Base-by-base conservation (phyloP, 1,139 yeast genomes). In the Meyerozyma guilliermondii region DNA sequence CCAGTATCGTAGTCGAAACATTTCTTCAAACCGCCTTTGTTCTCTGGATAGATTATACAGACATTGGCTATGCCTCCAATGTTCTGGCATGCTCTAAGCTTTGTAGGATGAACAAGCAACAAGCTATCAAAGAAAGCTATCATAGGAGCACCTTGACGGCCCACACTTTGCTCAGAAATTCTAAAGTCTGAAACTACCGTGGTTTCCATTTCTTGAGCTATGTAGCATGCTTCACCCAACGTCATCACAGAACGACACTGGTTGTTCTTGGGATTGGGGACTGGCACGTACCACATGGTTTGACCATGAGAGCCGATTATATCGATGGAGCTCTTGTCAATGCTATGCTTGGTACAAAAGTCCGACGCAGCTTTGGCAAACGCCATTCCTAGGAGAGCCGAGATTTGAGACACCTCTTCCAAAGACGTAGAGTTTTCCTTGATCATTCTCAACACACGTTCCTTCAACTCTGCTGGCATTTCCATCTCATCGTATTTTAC, bases 41-140 rank as follows among this genome's bases (percentile, higher is more conserved):
- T 31, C 18, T 48, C 49, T 16, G 51, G 51, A 35, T 18, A 40
- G 18, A 48, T 39, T 23, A 48, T 42, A 36, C 49, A 46, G 3
- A 47, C 51, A 39, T 48, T 48, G 16, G 48, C 48, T 10, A 48
- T 48, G 4, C 51, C 51, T 20, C 51, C 51, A 34, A 48, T 48
- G 36, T 48, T 48, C 35, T 47, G 50, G 38, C 50, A 44, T 7
- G 46, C 46, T 31, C 48, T 46, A 22, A 46, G 40, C 35, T 47
- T 46, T 4, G 41, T 42, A 2, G 43, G 41, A 23, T 48, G 49
- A 17, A 41, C 34, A 14, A 48, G 38, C 24, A 48, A 41, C 18
- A 45, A 41, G 26, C 49, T 45, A 35, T 48, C 51, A 30, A 48
- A 47, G 34, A 48, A 48, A 1, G 48, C 50, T 8, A 46, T 43